phyloP scores from a whole-genome alignment of 1,284 basidiomycete species.

The Microbotryomycetes sp. region DNA sequence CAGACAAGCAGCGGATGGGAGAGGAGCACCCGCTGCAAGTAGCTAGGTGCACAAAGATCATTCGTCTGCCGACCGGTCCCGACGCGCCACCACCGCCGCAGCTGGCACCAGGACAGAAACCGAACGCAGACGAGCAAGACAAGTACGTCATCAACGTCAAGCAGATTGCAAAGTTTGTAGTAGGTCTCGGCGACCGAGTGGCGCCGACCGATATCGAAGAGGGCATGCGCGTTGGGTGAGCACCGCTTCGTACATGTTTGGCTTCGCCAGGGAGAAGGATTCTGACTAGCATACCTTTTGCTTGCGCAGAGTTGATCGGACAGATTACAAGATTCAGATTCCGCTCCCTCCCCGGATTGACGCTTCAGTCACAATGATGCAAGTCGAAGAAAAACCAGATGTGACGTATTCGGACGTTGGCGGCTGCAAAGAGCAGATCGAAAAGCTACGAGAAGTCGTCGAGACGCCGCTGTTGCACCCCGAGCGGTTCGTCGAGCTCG shows the following conservation, averaged over 20 bases:
- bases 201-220: conserved; percentile 98
- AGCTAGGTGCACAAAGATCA: conserved; percentile 97
- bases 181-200: conserved; percentile 90
- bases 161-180: conserved; percentile 99
- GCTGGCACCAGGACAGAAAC: conserved; percentile 22
- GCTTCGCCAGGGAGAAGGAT: background rate
- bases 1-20: conserved; percentile 65
- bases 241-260: conserved; percentile 6
- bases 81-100: conserved; percentile 16
- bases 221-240: conserved; percentile 97
- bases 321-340: conserved; percentile 98
- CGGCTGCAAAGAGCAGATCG: conserved; percentile 99
- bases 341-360: conserved; percentile 99
- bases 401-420: conserved; percentile 98
- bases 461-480: conserved; percentile 96
- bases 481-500: conserved; percentile 93
- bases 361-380: conserved; percentile 99
- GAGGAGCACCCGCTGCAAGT: conserved; percentile 94
- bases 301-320: conserved; percentile 45
- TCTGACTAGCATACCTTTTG: background rate
- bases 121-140: conserved; percentile 81
- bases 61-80: conserved; percentile 46
- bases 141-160: conserved; percentile 99
- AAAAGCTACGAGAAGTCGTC: conserved; percentile 97
- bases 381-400: conserved; percentile 98